Conservation (phyloP, 2,329 filamentous ascomycete species). For the Cercospora sp. region DNA sequence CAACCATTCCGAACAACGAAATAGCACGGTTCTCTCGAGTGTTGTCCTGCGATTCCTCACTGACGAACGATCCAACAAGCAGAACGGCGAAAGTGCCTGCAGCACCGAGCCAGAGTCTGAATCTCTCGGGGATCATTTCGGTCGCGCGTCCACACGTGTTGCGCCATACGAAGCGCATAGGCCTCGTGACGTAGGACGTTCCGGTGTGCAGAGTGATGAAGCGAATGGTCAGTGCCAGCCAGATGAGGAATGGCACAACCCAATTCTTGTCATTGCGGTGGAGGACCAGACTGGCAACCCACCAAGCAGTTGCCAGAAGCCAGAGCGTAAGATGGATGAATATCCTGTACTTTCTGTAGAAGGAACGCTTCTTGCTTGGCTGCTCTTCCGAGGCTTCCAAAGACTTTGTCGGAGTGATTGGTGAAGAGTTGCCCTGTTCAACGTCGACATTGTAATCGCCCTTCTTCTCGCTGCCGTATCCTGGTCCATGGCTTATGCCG, state of each 20-base stretch:
- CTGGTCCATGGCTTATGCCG: constrained; percentile 20
- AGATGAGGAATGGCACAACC: constrained; percentile 81
- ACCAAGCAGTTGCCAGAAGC: constrained; percentile 58
- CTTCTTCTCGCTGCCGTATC: constrained; percentile 25
- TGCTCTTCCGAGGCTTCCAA: constrained; percentile 17
- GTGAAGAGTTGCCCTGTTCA: constrained; percentile 26
- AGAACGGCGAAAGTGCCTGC: constrained; percentile 68
- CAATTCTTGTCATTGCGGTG: constrained; percentile 74
- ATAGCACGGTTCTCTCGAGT: constrained; percentile 77
- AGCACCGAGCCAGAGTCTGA: constrained; percentile 64
- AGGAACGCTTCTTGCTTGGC: constrained; percentile 31
- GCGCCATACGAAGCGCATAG: constrained; percentile 67
- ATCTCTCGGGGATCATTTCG: constrained; percentile 64
- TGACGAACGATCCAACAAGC: constrained; percentile 74
- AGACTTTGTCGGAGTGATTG: constrained; percentile 21
- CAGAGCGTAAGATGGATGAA: constrained; percentile 41
- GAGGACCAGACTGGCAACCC: constrained; percentile 71
- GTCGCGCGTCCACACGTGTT: constrained; percentile 62
- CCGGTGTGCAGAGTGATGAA: constrained; percentile 73
- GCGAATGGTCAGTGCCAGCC: constrained; percentile 71
- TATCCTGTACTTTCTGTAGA: constrained; percentile 51
- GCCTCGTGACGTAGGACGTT: constrained; percentile 63
- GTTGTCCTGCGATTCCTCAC: constrained; percentile 71
- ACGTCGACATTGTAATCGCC: constrained; percentile 26
- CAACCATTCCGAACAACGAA: constrained; percentile 73